Evolutionary conservation across 73 alveolate genomes (phyloP).

Genomic region (Paramecium primaurelia): DNA sequence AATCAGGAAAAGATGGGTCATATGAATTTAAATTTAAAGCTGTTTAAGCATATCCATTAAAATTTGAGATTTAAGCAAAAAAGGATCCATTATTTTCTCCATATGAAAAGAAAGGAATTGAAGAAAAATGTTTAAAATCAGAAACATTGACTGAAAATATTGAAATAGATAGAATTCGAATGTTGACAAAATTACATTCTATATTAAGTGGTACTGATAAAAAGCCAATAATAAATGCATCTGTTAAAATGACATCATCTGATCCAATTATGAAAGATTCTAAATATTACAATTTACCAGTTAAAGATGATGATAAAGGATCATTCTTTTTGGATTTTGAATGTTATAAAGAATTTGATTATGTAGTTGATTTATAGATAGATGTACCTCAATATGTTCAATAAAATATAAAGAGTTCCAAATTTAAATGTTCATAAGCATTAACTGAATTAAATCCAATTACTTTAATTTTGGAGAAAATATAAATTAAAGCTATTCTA

Average conservation of each 20-base stretch:
- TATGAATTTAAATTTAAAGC: constrained; percentile 9
- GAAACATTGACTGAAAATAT: not conserved
- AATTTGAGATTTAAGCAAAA: not conserved
- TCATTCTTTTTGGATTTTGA: not conserved
- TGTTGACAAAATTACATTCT: not conserved
- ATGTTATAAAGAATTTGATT: constrained; percentile 21
- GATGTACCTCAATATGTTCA: constrained; percentile 1
- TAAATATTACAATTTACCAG: not conserved
- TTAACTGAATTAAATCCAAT: not conserved
- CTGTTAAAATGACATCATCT: not conserved
- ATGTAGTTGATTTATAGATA: not conserved
- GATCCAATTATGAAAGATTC: constrained; percentile 36
- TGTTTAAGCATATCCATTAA: not conserved
- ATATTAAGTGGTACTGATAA: not conserved
- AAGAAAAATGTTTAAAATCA: not conserved
- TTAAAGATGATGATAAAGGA: constrained; percentile 24
- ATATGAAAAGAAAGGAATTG: not conserved
- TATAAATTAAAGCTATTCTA: not conserved
- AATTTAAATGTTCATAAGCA: not conserved
- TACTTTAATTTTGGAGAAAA: not conserved
- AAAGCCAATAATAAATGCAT: not conserved
- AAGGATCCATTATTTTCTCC: not conserved
- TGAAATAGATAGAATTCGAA: not conserved
- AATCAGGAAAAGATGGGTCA: not conserved
- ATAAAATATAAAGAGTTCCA: not conserved